Evolutionary conservation across 2,329 filamentous ascomycete species (phyloP), one percentile per base, ranked within the genome.

Genomic region (Xylariales sp.): DNA sequence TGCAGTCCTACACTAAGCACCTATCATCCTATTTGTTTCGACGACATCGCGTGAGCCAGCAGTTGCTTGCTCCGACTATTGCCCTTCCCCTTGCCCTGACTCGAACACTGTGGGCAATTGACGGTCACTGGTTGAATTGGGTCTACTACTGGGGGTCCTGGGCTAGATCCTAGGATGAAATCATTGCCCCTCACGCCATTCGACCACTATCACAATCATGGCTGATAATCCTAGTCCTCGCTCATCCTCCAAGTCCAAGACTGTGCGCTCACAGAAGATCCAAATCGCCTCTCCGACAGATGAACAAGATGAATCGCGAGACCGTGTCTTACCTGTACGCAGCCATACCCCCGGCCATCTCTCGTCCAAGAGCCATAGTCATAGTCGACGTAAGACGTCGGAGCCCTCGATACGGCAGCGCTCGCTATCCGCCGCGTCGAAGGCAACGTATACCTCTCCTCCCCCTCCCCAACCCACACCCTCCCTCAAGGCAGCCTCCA

Each of bases 331-430:
- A 40, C 59, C 46, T 61, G 69, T 69, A 20, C 71, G 78, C 50
- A 80, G 72, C 54, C 78, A 82, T 56, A 82, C 78, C 2, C 78
- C 78, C 1, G 77, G 78, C 43, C 77, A 81, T 52, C 68, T 82
- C 29, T 64, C 79, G 10, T 71, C 73, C 49, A 80, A 75, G 63
- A 78, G 73, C 61, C 71, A 73, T 35, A 47, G 50, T 19, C 38
- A 51, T 9, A 68, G 65, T 45, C 68, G 70, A 44, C 66, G 69
- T 38, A 76, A 72, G 49, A 59, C 70, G 20, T 70, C 74, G 19
- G 75, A 80, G 41, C 60, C 73, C 27, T 63, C 73, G 33, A 67
- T 76, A 43, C 71, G 76, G 19, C 70, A 76, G 47, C 71, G 76
- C 40, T 73, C 74, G 14, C 73, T 76, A 48, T 77, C 74, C 22